Evolutionary conservation across 768 basidiomycete genomes (phyloP).

Genomic region (Obba rivulosa): DNA sequence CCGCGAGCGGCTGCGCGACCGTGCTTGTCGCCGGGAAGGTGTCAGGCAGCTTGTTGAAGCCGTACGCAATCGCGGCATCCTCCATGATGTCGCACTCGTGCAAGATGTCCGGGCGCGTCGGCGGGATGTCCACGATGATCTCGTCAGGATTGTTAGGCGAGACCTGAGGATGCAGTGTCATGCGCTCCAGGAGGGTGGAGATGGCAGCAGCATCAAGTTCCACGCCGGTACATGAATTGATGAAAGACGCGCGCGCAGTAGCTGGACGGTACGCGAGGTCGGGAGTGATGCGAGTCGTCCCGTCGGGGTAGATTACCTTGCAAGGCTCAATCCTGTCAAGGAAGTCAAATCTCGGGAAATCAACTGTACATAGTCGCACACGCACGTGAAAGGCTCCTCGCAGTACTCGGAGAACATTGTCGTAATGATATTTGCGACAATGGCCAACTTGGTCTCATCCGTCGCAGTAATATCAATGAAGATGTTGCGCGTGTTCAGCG

Average conservation of each 20-base stretch:
- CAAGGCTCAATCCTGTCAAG: slow-evolving; percentile 83
- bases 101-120: slow-evolving; percentile 97
- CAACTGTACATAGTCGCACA: not conserved
- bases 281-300: slow-evolving; percentile 70
- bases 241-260: slow-evolving; percentile 78
- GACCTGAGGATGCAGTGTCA: slow-evolving; percentile 64
- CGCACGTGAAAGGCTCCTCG: slow-evolving; percentile 86
- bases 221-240: slow-evolving; percentile 94
- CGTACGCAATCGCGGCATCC: slow-evolving; percentile 95
- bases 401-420: slow-evolving; percentile 99
- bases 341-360: not conserved
- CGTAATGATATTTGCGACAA: slow-evolving; percentile 90
- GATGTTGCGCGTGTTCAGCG: slow-evolving; percentile 85
- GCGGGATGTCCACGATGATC: slow-evolving; percentile 73
- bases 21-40: slow-evolving; percentile 93
- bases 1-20: slow-evolving; percentile 85
- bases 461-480: slow-evolving; percentile 98
- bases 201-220: slow-evolving; percentile 61
- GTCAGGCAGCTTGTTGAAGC: slow-evolving; percentile 93
- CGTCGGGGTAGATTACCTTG: slow-evolving; percentile 75
- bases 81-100: slow-evolving; percentile 99
- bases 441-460: slow-evolving; percentile 92
- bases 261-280: slow-evolving; percentile 70
- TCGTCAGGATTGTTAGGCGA: slow-evolving; percentile 57
- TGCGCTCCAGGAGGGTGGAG: slow-evolving; percentile 68